Evolutionary conservation across 805 yeast species (phyloP), one percentile per base, ranked within the genome.

Genomic region (Teunomyces atbi): DNA sequence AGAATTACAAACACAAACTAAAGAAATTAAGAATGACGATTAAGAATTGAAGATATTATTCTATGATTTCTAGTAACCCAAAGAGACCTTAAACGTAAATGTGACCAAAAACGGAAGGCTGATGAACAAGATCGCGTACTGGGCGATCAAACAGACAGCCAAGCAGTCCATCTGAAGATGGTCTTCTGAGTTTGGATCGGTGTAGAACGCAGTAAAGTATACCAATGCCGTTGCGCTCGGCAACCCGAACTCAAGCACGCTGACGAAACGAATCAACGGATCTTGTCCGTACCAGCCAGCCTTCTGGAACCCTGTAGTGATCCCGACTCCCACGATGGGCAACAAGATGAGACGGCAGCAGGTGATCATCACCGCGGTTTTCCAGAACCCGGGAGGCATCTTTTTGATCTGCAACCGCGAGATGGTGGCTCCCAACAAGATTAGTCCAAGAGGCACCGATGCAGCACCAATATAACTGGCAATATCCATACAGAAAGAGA

Each of bases 161-260:
- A 89, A 73, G 61, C 95, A 86, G 61, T 92, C 96, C 84, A 92
- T 83, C 63, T 90, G 91, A 12, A 78, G 52, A 52, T 76, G 80
- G 30, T 72, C 74, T 2, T 72, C 70, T 4, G 73, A 58, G 28
- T 61, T 69, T 2, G 85, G 80, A 13, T 94, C 95, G 1, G 91
- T 83, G 64, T 84, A 88, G 59, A 89, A 83, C 2, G 96, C 92
- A 2, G 98, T 91, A 53, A 91, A 76, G 64, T 90, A 92, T 12
- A 92, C 84, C 58, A 89, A 84, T 0, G 94, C 77, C 0, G 97
- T 92, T 0, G 97, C 95, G 43, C 88, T 84, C 0, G 98, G 98
- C 48, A 89, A 77, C 0, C 92, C 84, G 62, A 83, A 86, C 10
- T 84, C 81, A 26, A 91, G 71, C 27, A 86, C 84, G 58, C 86